phyloP scores from a whole-genome alignment of 345 rosid genomes.

The Alliaria petiolata region DNA sequence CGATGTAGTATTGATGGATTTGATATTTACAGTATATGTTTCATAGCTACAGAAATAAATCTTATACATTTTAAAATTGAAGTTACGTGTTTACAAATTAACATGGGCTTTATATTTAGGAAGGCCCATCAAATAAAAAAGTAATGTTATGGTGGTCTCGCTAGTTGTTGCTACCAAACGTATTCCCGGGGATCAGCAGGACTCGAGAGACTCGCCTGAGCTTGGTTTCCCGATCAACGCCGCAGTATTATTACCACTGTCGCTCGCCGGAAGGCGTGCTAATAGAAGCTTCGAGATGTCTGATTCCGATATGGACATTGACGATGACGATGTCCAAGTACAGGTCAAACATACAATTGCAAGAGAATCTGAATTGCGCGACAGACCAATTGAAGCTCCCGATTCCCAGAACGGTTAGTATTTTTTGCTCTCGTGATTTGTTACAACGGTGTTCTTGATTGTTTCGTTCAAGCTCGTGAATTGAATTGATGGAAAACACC shows the following conservation, averaged over 20 bases:
- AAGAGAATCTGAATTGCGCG: constrained; percentile 1
- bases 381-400: constrained; percentile 18
- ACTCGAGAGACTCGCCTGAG: constrained; percentile 17
- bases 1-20: no score
- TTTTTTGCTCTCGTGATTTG: not conserved
- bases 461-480: not conserved
- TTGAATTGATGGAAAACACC: not conserved
- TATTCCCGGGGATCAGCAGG: constrained; percentile 17
- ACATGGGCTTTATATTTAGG: not conserved
- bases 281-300: constrained; percentile 21
- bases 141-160: not conserved
- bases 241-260: not conserved
- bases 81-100: no score
- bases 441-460: not conserved
- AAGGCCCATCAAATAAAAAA: constrained; percentile 10
- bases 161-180: constrained; percentile 11
- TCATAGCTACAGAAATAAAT: no score
- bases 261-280: not conserved
- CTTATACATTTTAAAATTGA: no score
- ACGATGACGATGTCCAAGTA: constrained; percentile 23
- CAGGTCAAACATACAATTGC: not conserved
- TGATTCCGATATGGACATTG: constrained; percentile 29
- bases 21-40: no score
- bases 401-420: constrained; percentile 34
- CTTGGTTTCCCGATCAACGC: constrained; percentile 18